A percentile compares a stretch with the other conserved stretches of the same genome.
Conservation (phyloP, 2,329 filamentous ascomycete species). For the Diplocarpon mali region DNA sequence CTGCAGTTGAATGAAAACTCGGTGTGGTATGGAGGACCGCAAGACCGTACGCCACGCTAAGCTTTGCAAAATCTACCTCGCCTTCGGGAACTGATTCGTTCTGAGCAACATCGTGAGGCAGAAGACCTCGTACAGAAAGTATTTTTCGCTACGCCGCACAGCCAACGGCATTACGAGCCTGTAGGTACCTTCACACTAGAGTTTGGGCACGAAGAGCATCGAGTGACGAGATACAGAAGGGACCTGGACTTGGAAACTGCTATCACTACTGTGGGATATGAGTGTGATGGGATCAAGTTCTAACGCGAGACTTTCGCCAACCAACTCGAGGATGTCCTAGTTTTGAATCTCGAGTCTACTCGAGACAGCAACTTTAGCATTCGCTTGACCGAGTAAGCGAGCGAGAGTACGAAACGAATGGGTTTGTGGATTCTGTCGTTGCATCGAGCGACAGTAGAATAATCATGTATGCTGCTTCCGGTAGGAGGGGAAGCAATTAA, state of each 20-base stretch:
- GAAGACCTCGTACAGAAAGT: constrained; percentile 31
- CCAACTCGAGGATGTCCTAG: constrained; percentile 31
- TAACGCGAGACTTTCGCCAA: constrained; percentile 31
- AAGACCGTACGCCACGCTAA: constrained; percentile 32
- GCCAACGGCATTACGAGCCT: constrained; percentile 37
- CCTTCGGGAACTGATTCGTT: constrained; percentile 32
- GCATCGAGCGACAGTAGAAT: constrained; percentile 25
- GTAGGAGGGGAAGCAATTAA: constrained; percentile 26
- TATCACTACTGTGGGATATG: constrained; percentile 28
- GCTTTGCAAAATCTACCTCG: constrained; percentile 29
- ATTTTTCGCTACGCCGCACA: constrained; percentile 36
- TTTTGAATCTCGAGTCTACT: constrained; percentile 22
- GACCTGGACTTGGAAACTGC: constrained; percentile 29
- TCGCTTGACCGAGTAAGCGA: constrained; percentile 32
- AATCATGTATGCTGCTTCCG: constrained; percentile 31
- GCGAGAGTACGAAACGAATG: constrained; percentile 32
- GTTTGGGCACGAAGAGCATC: constrained; percentile 27
- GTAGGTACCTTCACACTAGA: constrained; percentile 30
- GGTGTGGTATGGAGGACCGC: constrained; percentile 35
- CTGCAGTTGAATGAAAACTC: constrained; percentile 38
- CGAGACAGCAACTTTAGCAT: constrained; percentile 15
- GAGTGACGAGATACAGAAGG: constrained; percentile 28
- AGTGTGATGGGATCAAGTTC: constrained; percentile 24
- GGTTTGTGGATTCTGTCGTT: constrained; percentile 31
- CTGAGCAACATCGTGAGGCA: constrained; percentile 31